Conservation (phyloP, 139 green algal species). For the Pleodorina starrii region DNA sequence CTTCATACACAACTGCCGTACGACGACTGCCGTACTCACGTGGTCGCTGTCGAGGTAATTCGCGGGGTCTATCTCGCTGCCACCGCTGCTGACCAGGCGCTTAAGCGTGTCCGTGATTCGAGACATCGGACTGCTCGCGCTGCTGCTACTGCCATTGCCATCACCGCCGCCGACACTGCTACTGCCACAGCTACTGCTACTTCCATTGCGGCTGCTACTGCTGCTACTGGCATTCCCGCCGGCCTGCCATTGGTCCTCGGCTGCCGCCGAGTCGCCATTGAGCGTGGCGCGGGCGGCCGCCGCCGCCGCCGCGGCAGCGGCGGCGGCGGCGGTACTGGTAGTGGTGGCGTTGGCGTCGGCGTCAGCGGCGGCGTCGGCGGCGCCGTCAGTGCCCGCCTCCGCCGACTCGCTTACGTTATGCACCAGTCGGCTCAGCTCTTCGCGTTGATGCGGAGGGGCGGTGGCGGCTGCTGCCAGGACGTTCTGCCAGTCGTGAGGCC, state of each 20-base stretch:
- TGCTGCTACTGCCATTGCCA: neutral
- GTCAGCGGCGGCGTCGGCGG: neutral
- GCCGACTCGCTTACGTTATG: neutral
- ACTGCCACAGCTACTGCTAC: neutral
- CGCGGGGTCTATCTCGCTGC: neutral
- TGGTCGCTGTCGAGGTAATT: conserved; percentile 16
- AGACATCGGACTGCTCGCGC: neutral
- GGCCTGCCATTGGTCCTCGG: no score
- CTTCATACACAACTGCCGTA: neutral
- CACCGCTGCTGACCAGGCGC: conserved; percentile 16
- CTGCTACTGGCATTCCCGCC: neutral
- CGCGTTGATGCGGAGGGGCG: neutral
- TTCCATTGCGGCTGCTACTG: neutral
- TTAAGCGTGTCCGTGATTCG: conserved; percentile 10
- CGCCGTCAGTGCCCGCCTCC: no score
- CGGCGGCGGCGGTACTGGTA: neutral
- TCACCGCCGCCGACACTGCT: neutral
- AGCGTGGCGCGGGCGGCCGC: neutral
- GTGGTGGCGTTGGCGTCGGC: no score
- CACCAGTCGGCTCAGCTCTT: neutral
- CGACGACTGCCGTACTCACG: neutral
- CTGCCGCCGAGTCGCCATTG: no score
- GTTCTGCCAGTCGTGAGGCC: conserved; percentile 37
- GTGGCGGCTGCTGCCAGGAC: conserved; percentile 8
- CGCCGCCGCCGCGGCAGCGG: neutral